Base-by-base conservation (phyloP, 129 eudicot species). In the Logfia minima region DNA sequence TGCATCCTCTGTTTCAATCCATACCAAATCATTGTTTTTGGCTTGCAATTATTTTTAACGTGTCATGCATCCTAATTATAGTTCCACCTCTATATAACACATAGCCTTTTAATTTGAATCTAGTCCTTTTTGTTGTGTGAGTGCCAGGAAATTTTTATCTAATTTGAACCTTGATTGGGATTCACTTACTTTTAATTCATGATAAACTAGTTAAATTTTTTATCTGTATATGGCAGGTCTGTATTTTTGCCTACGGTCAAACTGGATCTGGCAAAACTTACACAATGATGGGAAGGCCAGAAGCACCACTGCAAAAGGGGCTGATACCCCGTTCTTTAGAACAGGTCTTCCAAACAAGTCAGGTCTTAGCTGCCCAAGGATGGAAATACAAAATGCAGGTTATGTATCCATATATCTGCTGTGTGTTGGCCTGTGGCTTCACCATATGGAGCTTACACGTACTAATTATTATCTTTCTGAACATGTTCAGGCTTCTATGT, bases 241-340 rank as follows among this genome's bases (percentile, higher is more conserved):
- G 94, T 55, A 87, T 89, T 17, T 89, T 89, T 75, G 94, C 94
- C 14, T 89, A 89, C 16, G 94, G 94, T 26, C 94, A 89, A 82
- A 89, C 94, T 7, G 94, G 94, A 0, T 89, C 94, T 0, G 94
- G 94, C 2, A 89, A 89, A 69, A 89, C 94, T 0, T 86, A 74
- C 58, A 89, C 94, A 5, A 89, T 89, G 94, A 89, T 89, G 94
- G 94, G 93, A 22, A 75, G 77, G 11, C 94, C 94, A 2, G 87
- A 79, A 75, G 83, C 81, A 16, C 86, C 84, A 29, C 74, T 82
- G 48, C 84, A 83, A 51, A 86, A 84, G 70, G 94, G 94, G 32
- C 74, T 89, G 24, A 89, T 89, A 19, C 94, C 94, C 4, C 89
- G 91, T 8, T 89, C 94, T 1, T 51, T 89, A 23, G 91, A 89